Percentiles rank a stretch among this genome's conserved stretches.
Evolutionary conservation across 352 stramenopile genomes (phyloP).

Genomic region (Phytophthora europaea): DNA sequence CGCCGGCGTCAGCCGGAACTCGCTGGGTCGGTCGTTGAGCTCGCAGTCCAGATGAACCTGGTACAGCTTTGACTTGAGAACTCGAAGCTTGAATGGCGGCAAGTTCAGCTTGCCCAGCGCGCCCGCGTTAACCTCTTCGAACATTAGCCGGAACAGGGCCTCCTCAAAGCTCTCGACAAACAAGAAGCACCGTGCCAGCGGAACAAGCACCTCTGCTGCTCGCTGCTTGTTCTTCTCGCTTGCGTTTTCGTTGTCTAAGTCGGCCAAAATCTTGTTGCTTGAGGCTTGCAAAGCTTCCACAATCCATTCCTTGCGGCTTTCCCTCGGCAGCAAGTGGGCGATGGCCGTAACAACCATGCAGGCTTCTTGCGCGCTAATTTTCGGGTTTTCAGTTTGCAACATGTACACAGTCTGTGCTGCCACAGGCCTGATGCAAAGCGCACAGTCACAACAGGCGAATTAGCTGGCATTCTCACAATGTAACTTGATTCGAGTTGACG

Average conservation of each 20-base stretch:
- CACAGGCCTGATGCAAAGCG: slow-evolving; percentile 45
- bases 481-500: slow-evolving; percentile 13
- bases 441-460: not conserved
- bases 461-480: not conserved
- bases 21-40: slow-evolving; percentile 36
- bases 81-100: slow-evolving; percentile 43
- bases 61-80: slow-evolving; percentile 65
- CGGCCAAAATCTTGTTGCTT: slow-evolving; percentile 47
- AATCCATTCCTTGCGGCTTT: slow-evolving; percentile 65
- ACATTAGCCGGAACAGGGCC: slow-evolving; percentile 52
- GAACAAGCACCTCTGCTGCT: slow-evolving; percentile 44
- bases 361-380: slow-evolving; percentile 54
- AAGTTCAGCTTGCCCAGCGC: slow-evolving; percentile 47
- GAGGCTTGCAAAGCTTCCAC: slow-evolving; percentile 49
- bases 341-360: slow-evolving; percentile 62
- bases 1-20: slow-evolving; percentile 46
- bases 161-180: slow-evolving; percentile 70
- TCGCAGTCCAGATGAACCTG: slow-evolving; percentile 74
- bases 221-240: slow-evolving; percentile 32
- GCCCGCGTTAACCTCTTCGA: slow-evolving; percentile 54
- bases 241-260: slow-evolving; percentile 30
- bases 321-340: slow-evolving; percentile 60
- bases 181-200: slow-evolving; percentile 60
- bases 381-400: slow-evolving; percentile 32
- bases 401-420: slow-evolving; percentile 58